Evolutionary conservation across 1,139 yeast genomes (phyloP).

Genomic region (Saccharomyces hybrid): DNA sequence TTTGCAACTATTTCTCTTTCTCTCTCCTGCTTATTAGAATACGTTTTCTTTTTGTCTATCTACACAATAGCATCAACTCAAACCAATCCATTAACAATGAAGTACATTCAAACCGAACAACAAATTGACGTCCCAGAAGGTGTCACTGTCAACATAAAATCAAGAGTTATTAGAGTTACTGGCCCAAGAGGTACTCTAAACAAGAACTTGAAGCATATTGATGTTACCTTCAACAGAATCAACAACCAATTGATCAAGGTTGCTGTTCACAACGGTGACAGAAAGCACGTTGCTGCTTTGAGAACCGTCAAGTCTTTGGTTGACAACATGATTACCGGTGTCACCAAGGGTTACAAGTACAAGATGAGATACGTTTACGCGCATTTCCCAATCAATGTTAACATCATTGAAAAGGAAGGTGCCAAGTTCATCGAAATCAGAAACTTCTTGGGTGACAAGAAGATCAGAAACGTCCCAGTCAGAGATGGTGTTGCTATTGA

Average conservation of each 20-base stretch:
- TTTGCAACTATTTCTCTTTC: neutral
- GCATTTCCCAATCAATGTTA: constrained; percentile 99
- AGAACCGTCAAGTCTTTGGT: constrained; percentile 96
- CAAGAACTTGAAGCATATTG: constrained; percentile 91
- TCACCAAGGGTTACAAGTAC: constrained; percentile 98
- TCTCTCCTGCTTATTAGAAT: neutral
- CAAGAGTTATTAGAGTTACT: constrained; percentile 82
- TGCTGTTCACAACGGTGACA: constrained; percentile 97
- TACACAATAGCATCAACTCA: neutral
- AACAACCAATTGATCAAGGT: constrained; percentile 69
- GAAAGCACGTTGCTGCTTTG: constrained; percentile 99
- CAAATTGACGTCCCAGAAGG: constrained; percentile 87
- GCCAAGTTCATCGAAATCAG: constrained; percentile 83
- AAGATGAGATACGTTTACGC: constrained; percentile 99
- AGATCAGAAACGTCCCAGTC: constrained; percentile 78
- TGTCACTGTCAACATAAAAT: constrained; percentile 83
- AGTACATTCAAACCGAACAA: constrained; percentile 94
- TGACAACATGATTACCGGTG: constrained; percentile 94
- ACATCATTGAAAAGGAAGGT: constrained; percentile 71
- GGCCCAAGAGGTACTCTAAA: constrained; percentile 97
- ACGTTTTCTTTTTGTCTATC: neutral
- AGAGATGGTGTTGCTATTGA: constrained; percentile 85
- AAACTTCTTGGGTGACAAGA: constrained; percentile 98
- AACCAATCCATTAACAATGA: constrained; percentile 44
- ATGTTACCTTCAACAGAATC: constrained; percentile 83